Base-by-base conservation (phyloP, 78 protist genomes). In the Dictyostelium firmibasis region DNA sequence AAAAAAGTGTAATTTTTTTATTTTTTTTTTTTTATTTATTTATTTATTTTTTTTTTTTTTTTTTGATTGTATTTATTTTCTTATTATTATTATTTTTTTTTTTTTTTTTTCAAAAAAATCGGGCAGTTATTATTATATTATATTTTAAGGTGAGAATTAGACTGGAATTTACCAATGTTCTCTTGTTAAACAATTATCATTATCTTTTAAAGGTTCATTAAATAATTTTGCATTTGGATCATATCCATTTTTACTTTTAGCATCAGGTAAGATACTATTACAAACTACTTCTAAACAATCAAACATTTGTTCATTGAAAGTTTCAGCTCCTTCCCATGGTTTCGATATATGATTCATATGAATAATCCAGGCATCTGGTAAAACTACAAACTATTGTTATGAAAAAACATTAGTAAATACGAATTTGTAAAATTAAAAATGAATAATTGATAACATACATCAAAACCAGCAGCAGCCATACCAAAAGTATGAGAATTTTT, bases 301-400 rank as follows among this genome's bases (percentile, higher is more conserved):
- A 77, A 84, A 89, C 41, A 43, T 84, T 64, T 89, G 94, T 47
- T 89, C 87, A 13, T 44, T 25, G 7, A 81, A 36, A 7, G 81
- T 86, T 41, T 18, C 13, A 13, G 87, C 81, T 27, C 94, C 94
- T n/a, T 89, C 84, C 94, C 94, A 89, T 8, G 69, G 47, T 23
- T 84, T 29, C 8, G 44, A 6, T 27, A 44, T 25, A 67, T 89
- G 94, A 27, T 89, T 89, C 31, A 89, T 89, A 33, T 89, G 94
- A 69, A 89, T 33, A 36, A 89, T 89, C 44, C 53, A 89, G 11
- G 81, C 94, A 5, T 87, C 33, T 38, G 85, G 94, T n/a, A 89
- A 64, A 4, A 89, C 94, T 1, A 81, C 8, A 43, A 89, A 89
- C 18, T 10, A 36, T 50, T 50, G 23, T n/a, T n/a, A n/a, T n/a